phyloP scores from a whole-genome alignment of 352 stramenopile species.

The Phytopythium vexans region DNA sequence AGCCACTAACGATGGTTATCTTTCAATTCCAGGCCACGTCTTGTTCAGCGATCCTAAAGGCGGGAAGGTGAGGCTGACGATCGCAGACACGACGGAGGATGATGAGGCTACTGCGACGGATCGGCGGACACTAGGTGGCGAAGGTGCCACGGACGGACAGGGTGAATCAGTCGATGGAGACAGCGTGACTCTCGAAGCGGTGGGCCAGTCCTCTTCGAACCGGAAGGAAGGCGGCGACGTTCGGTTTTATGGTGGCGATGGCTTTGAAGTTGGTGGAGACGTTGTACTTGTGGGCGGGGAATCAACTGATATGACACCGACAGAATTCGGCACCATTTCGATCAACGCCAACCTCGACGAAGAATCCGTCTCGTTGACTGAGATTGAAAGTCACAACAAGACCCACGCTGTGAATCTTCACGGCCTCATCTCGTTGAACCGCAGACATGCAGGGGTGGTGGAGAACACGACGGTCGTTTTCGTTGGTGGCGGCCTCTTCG shows the following conservation, averaged over 20 bases:
- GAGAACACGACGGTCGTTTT: constrained; percentile 34
- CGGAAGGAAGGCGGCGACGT: constrained; percentile 46
- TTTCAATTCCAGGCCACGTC: constrained; percentile 4
- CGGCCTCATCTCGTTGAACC: too few species aligned
- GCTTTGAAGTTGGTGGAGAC: constrained; percentile 33
- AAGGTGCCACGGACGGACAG: constrained; percentile 8
- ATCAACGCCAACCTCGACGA: too few species aligned
- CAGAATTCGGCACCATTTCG: too few species aligned
- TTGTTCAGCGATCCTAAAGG: constrained; percentile 11
- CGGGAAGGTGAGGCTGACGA: constrained; percentile 18
- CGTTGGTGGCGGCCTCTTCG: constrained; percentile 32
- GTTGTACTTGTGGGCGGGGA: constrained; percentile 45
- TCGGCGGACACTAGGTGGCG: too few species aligned
- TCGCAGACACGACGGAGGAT: constrained; percentile 11
- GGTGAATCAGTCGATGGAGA: constrained; percentile 8
- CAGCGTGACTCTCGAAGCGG: constrained; percentile 40
- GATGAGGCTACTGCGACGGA: background rate
- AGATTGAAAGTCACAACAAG: too few species aligned
- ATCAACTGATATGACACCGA: constrained; percentile 17
- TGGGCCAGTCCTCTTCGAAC: constrained; percentile 43
- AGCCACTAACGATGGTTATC: background rate
- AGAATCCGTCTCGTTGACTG: too few species aligned
- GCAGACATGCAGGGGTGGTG: too few species aligned
- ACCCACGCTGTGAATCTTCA: too few species aligned
- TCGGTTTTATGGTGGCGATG: constrained; percentile 48